phyloP scores from a whole-genome alignment of 2,329 filamentous ascomycete genomes.

The Trichoderma polysporum region DNA sequence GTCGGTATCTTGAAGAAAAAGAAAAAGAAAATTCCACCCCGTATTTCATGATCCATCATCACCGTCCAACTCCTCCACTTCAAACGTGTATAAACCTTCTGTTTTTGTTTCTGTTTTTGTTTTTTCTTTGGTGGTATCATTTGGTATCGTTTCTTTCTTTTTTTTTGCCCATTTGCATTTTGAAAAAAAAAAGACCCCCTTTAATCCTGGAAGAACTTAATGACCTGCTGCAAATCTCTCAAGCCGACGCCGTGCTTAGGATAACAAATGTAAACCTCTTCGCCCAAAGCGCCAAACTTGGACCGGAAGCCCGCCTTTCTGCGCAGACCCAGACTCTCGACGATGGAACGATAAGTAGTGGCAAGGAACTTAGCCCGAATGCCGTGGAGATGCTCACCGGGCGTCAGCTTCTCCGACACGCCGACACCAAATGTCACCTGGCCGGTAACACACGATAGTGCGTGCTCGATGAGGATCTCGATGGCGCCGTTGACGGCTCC shows the following conservation, averaged over 20 bases:
- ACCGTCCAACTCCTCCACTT: not conserved
- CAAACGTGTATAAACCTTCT: not conserved
- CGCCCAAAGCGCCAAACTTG: constrained; percentile 83
- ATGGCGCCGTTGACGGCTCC: constrained; percentile 82
- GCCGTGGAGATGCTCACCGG: constrained; percentile 79
- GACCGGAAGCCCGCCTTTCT: constrained; percentile 86
- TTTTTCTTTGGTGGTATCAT: not conserved
- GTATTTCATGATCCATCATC: not conserved
- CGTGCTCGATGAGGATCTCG: constrained; percentile 74
- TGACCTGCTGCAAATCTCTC: constrained; percentile 77
- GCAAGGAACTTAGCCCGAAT: constrained; percentile 77
- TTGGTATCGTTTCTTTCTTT: not conserved
- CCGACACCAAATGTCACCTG: constrained; percentile 85
- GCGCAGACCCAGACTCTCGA: constrained; percentile 77
- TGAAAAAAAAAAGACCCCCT: not conserved
- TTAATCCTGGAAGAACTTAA: constrained; percentile 83
- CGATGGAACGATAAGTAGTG: constrained; percentile 78
- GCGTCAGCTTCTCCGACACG: constrained; percentile 69
- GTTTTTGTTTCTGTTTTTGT: not conserved
- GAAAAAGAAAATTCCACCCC: not conserved
- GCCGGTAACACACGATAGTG: constrained; percentile 53
- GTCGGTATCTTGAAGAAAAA: not conserved
- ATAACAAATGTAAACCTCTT: constrained; percentile 87
- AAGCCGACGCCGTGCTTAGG: constrained; percentile 82
- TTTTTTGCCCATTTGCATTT: not conserved